Evolutionary conservation across 352 stramenopile genomes (phyloP).

Genomic region (Phytophthora pseudosyringae): DNA sequence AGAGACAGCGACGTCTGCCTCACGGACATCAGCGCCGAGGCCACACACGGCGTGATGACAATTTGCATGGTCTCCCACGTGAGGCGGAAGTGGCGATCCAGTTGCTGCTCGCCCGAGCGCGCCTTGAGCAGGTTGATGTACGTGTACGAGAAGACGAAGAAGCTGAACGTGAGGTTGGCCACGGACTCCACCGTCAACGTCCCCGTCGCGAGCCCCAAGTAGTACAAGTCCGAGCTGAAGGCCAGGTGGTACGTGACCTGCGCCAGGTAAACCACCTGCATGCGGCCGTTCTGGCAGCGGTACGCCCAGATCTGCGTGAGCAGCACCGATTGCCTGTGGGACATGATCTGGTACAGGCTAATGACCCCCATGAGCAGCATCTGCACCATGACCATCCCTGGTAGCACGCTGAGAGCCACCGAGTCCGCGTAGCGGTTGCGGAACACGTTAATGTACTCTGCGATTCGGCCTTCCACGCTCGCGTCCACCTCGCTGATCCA

Average conservation of each 20-base stretch:
- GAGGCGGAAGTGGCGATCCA: conserved; percentile 19
- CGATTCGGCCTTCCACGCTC: neutral
- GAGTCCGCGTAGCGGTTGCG: conserved; percentile 20
- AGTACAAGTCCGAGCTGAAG: conserved; percentile 17
- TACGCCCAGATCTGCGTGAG: conserved; percentile 24
- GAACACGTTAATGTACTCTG: conserved; percentile 21
- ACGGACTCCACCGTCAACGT: conserved; percentile 23
- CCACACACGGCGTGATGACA: conserved; percentile 13
- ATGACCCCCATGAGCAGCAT: conserved; percentile 33
- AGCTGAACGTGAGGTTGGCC: conserved; percentile 21
- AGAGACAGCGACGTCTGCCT: conserved; percentile 12
- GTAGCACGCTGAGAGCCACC: conserved; percentile 18
- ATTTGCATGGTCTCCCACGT: conserved; percentile 24
- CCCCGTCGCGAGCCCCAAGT: conserved; percentile 22
- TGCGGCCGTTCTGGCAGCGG: conserved; percentile 18
- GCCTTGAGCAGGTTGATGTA: conserved; percentile 20
- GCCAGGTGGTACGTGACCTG: conserved; percentile 18
- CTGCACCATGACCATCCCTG: conserved; percentile 22
- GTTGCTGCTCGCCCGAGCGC: conserved; percentile 18
- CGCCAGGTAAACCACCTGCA: conserved; percentile 19
- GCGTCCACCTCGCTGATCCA: conserved; percentile 20
- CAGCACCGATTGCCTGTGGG: conserved; percentile 26
- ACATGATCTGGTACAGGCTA: conserved; percentile 29
- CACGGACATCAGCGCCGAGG: neutral
- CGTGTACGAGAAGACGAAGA: conserved; percentile 24